These are phyloP conservation scores for Helotiales sp. DNA, from an alignment of 2,329 filamentous ascomycete species.

Conservation along the genomic window DNA sequence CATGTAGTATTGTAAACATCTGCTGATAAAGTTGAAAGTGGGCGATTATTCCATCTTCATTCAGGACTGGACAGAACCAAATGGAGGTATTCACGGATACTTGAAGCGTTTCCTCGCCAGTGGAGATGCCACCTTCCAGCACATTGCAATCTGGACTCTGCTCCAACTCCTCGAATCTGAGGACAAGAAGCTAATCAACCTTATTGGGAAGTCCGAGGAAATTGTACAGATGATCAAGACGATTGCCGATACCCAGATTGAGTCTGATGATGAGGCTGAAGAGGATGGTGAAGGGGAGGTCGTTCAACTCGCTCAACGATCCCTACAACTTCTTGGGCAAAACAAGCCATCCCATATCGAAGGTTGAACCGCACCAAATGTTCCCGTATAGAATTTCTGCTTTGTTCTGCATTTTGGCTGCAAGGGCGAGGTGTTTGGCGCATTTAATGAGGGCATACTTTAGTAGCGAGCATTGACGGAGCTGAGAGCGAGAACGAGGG, in stretches of 20 bases:
- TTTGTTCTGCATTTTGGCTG: conserved; percentile 43
- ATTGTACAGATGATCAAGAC: conserved; percentile 90
- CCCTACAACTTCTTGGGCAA: conserved; percentile 83
- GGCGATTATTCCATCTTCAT: conserved; percentile 97
- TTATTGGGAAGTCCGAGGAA: conserved; percentile 88
- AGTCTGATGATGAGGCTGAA: conserved; percentile 83
- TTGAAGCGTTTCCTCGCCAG: conserved; percentile 90
- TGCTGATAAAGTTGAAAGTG: conserved; percentile 60
- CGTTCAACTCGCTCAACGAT: conserved; percentile 86
- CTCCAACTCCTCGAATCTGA: conserved; percentile 95
- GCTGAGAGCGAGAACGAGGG: conserved; percentile 32
- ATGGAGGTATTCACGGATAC: conserved; percentile 95
- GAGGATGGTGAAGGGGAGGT: conserved; percentile 94
- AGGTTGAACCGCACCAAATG: conserved; percentile 54
- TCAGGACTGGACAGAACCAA: conserved; percentile 89
- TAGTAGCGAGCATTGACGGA: conserved; percentile 45
- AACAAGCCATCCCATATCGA: conserved; percentile 81
- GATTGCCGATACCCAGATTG: conserved; percentile 87
- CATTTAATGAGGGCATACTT: conserved; percentile 39
- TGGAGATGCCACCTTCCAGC: conserved; percentile 96
- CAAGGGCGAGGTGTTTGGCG: conserved; percentile 45
- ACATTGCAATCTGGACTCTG: conserved; percentile 98
- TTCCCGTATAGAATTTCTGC: conserved; percentile 37
- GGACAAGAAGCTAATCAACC: conserved; percentile 83
- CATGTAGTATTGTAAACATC: conserved; percentile 2